phyloP scores from a whole-genome alignment of 2,329 filamentous ascomycete genomes.

The Kalmusia sp. region DNA sequence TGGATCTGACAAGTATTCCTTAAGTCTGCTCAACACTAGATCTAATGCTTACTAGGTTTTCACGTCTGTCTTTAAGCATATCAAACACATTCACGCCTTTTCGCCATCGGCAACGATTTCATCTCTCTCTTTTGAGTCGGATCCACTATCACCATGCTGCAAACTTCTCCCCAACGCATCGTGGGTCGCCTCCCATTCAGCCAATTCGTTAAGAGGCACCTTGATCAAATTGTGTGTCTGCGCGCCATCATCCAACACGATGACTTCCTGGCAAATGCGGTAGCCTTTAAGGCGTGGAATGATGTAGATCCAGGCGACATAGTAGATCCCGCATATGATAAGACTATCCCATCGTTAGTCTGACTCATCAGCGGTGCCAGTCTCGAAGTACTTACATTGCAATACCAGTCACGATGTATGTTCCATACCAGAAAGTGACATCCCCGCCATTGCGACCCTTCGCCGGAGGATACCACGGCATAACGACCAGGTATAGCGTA shows the following conservation, averaged over 20 bases:
- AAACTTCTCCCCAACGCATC: slow-evolving; percentile 50
- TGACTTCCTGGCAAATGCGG: slow-evolving; percentile 61
- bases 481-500: slow-evolving; percentile 68
- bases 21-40: no score
- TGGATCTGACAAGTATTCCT: no score
- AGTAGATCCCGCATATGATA: slow-evolving; percentile 63
- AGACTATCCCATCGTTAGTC: slow-evolving; percentile 49
- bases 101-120: neutral
- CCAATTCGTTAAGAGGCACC: slow-evolving; percentile 59
- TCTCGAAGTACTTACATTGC: slow-evolving; percentile 62
- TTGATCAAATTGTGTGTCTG: slow-evolving; percentile 61
- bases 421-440: slow-evolving; percentile 76
- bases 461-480: slow-evolving; percentile 74
- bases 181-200: slow-evolving; percentile 65
- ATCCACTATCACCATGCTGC: neutral
- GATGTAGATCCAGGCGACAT: slow-evolving; percentile 64
- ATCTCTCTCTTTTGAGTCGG: neutral
- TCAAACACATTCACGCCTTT: neutral
- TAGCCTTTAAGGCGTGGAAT: slow-evolving; percentile 63
- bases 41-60: neutral
- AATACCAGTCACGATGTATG: slow-evolving; percentile 69
- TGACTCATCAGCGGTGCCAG: neutral
- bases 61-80: neutral
- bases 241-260: slow-evolving; percentile 59
- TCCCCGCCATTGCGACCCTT: slow-evolving; percentile 66